Conservation (phyloP, 2,329 filamentous ascomycete species). For the Diaporthe longicolla region DNA sequence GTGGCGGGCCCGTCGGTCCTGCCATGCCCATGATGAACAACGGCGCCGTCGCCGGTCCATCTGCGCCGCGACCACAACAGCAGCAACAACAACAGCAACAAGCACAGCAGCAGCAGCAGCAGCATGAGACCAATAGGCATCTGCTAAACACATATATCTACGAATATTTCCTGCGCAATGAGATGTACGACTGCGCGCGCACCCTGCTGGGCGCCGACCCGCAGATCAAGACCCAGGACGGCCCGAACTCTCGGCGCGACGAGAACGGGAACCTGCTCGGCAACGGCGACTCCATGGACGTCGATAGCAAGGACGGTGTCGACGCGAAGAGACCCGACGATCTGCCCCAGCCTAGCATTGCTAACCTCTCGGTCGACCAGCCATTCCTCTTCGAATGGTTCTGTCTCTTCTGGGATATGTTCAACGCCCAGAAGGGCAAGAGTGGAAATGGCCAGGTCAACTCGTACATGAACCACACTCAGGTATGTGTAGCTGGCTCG, state of each 20-base stretch:
- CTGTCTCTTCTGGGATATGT: constrained; percentile 97
- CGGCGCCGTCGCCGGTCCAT: constrained; percentile 55
- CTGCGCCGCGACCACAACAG: constrained; percentile 55
- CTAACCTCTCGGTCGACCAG: constrained; percentile 74
- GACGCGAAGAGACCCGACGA: constrained; percentile 83
- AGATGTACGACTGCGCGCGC: constrained; percentile 87
- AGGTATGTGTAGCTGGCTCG: constrained; percentile 69
- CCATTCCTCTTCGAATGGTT: constrained; percentile 99
- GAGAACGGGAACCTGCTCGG: constrained; percentile 75
- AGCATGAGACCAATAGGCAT: constrained; percentile 64
- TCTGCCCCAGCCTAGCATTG: constrained; percentile 81
- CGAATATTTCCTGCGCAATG: constrained; percentile 89
- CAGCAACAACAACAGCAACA: constrained; percentile 56
- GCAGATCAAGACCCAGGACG: constrained; percentile 78
- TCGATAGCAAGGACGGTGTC: constrained; percentile 84
- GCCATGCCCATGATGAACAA: constrained; percentile 79
- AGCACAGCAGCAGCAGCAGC: constrained; percentile 54
- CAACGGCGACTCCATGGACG: constrained; percentile 85
- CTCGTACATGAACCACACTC: constrained; percentile 85
- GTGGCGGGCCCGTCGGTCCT: constrained; percentile 73
- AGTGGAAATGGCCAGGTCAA: constrained; percentile 74
- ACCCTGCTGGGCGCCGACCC: constrained; percentile 77
- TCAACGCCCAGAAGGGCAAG: constrained; percentile 83
- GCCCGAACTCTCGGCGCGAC: constrained; percentile 76
- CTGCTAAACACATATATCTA: constrained; percentile 90